Evolutionary conservation across 73 alveolate species (phyloP).

Genomic region (Symbiodinium pilosum): DNA sequence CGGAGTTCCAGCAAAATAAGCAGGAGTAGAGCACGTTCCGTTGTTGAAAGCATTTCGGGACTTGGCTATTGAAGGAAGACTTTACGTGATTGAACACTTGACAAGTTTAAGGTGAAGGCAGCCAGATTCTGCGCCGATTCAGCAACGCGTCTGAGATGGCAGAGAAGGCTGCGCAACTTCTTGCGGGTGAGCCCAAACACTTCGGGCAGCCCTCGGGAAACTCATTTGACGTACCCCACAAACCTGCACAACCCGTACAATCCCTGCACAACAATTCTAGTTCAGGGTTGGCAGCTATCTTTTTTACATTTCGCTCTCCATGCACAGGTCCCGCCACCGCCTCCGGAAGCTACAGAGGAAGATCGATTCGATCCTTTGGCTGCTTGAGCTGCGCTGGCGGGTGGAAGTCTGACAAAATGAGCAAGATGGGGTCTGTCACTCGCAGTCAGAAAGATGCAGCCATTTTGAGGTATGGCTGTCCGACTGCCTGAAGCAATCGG

Average conservation of each 20-base stretch:
- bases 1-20: not conserved
- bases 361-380: not conserved
- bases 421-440: not conserved
- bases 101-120: not conserved
- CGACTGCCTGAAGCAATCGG: constrained; percentile 42
- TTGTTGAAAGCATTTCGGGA: not conserved
- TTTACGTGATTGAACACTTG: not conserved
- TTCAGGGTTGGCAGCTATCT: no score
- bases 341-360: not conserved
- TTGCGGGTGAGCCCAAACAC: not conserved
- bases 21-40: not conserved
- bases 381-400: not conserved
- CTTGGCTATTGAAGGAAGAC: not conserved
- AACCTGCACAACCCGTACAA: no score
- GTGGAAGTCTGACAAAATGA: not conserved
- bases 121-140: not conserved
- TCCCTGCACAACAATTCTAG: no score
- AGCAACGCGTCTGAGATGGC: not conserved
- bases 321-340: not conserved
- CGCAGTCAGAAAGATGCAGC: not conserved
- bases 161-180: not conserved
- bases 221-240: no score
- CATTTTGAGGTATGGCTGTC: constrained; percentile 46
- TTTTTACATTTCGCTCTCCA: not conserved
- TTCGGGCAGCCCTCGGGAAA: no score